Conservation (phyloP, 2,329 filamentous ascomycete genomes). For the Pseudogymnoascus sp. region DNA sequence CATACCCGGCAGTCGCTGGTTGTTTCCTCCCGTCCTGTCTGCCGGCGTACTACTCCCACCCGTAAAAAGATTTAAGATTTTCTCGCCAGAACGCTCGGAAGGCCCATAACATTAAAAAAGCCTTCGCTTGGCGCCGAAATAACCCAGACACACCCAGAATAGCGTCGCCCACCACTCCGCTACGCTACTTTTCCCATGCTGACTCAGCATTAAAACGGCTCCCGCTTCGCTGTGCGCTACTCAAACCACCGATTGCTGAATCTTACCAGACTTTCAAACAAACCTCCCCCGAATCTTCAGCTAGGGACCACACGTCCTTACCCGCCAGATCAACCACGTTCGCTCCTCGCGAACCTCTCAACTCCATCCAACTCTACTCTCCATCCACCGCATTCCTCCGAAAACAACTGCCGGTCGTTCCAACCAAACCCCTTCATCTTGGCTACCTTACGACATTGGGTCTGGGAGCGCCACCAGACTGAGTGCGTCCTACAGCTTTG, state of each 20-base stretch:
- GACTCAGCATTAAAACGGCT: conserved; percentile 1
- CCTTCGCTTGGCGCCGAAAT: conserved; percentile 2
- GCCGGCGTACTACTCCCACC: background rate
- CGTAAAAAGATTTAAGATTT: conserved; percentile 6
- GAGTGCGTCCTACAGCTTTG: conserved; percentile 10
- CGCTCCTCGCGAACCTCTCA: background rate
- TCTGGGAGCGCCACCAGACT: conserved; percentile 5
- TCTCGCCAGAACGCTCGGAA: conserved; percentile 5
- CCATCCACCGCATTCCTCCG: background rate
- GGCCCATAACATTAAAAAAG: conserved; percentile 9
- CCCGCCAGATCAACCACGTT: background rate
- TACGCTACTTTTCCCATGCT: background rate
- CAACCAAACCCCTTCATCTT: background rate
- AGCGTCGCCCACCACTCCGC: conserved; percentile 5
- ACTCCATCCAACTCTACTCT: background rate
- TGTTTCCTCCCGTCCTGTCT: conserved; percentile 4
- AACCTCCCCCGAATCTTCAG: background rate
- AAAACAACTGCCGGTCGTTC: background rate
- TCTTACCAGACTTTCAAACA: conserved; percentile 4
- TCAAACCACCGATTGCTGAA: background rate
- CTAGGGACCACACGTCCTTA: conserved; percentile 1
- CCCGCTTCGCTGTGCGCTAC: conserved; percentile 8
- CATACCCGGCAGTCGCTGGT: background rate
- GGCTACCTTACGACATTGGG: conserved; percentile 6
- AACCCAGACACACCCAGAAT: background rate